These are phyloP conservation scores for Amauroascus verrucosus DNA, from an alignment of 2,329 filamentous ascomycete genomes.

Conservation along the genomic window DNA sequence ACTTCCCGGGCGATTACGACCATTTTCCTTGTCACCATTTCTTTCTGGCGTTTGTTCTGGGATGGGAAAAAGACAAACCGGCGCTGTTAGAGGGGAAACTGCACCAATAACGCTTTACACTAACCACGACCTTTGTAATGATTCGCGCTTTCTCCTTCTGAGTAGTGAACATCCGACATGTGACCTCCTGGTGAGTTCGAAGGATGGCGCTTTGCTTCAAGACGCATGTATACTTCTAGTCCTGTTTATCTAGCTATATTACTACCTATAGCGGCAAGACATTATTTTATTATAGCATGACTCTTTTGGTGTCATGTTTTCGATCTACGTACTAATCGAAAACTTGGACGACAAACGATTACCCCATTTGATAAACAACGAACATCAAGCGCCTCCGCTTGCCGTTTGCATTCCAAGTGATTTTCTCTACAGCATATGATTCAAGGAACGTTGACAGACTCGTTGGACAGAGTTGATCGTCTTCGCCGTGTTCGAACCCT, in stretches of 20 bases:
- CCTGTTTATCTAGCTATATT: background rate
- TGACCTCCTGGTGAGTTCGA: conserved; percentile 3
- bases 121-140: background rate
- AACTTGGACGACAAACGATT: no score
- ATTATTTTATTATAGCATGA: background rate
- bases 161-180: background rate
- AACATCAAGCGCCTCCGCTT: background rate
- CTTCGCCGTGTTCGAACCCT: conserved; percentile 9
- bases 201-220: background rate
- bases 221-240: background rate
- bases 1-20: background rate
- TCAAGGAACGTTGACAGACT: conserved; percentile 2
- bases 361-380: no score
- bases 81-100: background rate
- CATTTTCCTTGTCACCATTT: background rate
- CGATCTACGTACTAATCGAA: no score
- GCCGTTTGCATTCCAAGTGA: background rate
- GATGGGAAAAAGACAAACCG: background rate
- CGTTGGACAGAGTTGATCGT: background rate
- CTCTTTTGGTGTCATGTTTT: no score
- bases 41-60: conserved; percentile 2
- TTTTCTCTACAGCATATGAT: no score
- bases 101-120: background rate
- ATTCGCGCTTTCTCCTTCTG: background rate
- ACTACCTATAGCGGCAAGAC: background rate